Evolutionary conservation across 129 eudicot species (phyloP), one percentile per base, ranked within the genome.

Genomic region (Ambrosia artemisiifolia): DNA sequence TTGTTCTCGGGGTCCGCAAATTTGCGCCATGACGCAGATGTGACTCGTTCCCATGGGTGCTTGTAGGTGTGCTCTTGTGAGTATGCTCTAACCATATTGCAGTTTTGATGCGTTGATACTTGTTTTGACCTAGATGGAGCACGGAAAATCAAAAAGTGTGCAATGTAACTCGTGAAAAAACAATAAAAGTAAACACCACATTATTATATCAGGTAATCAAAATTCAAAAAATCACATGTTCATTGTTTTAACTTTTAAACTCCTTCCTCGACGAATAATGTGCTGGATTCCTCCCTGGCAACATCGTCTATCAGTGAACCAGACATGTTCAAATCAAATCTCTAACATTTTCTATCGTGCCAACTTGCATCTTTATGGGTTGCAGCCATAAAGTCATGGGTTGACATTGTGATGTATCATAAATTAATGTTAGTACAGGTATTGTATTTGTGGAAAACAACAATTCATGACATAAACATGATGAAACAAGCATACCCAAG

Each of bases 1-100:
- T 89, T 92, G 85, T 92, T 92, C 76, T 89, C 98, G 7, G 97
- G 94, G 68, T 92, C 97, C 13, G 96, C 80, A 70, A 85, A 92
- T 75, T 89, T 92, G 81, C 96, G 88, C 96, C 91, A 88, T 16
- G 96, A 88, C 67, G 96, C 96, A 40, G 96, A 79, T 7, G 96
- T 88, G 33, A 88, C 96, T 57, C 96, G 83, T 55, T 88, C 95
- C 95, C 95, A 88, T 69, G 95, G 95, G 74, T 88, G 95, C 81
- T 79, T 88, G 86, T 78, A 88, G n/a, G 83, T 78, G 86, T 88
- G 91, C 74, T 83, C 91, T 79, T 88, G 95, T 32, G 88, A 81
- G 67, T 88, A 88, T 30, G 95, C 95, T 79, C 55, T 88, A 46
- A 88, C 95, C 95, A 88, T 85, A 2, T 57, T 32, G 69, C 16